These are phyloP conservation scores for Rhynchospora breviuscula DNA, from an alignment of 176 grass and related monocot species.

Conservation along the genomic window DNA sequence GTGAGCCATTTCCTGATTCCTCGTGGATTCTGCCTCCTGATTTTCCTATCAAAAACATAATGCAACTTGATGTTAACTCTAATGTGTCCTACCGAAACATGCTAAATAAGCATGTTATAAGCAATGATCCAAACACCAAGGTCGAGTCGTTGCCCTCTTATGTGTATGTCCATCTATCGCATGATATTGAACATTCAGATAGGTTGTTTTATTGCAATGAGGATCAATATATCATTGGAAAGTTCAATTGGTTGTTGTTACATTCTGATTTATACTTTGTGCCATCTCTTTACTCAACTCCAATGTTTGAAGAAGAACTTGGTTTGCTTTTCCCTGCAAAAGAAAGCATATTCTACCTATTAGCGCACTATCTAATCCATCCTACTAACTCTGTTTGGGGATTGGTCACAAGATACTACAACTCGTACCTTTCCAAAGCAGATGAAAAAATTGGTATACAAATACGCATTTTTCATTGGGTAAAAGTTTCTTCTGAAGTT, in stretches of 20 bases:
- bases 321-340: constrained; percentile 42
- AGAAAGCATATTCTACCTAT: constrained; percentile 33
- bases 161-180: constrained; percentile 34
- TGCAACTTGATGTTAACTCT: neutral
- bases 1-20: constrained; percentile 50
- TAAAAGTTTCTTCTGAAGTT: constrained; percentile 3
- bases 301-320: constrained; percentile 41
- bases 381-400: constrained; percentile 41
- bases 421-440: constrained; percentile 21
- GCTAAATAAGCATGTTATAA: neutral
- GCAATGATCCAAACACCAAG: neutral
- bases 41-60: constrained; percentile 35
- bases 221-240: constrained; percentile 32
- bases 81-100: constrained; percentile 23
- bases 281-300: constrained; percentile 32
- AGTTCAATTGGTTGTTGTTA: constrained; percentile 50
- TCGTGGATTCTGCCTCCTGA: constrained; percentile 46
- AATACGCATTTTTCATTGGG: constrained; percentile 22
- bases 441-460: constrained; percentile 38
- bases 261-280: constrained; percentile 42
- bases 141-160: constrained; percentile 28
- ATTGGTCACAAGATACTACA: constrained; percentile 38
- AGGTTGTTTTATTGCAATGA: constrained; percentile 42
- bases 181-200: neutral
- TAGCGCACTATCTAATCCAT: constrained; percentile 47